Base-by-base conservation (phyloP, 306 rosid genomes). In the Lotus japonicus region DNA sequence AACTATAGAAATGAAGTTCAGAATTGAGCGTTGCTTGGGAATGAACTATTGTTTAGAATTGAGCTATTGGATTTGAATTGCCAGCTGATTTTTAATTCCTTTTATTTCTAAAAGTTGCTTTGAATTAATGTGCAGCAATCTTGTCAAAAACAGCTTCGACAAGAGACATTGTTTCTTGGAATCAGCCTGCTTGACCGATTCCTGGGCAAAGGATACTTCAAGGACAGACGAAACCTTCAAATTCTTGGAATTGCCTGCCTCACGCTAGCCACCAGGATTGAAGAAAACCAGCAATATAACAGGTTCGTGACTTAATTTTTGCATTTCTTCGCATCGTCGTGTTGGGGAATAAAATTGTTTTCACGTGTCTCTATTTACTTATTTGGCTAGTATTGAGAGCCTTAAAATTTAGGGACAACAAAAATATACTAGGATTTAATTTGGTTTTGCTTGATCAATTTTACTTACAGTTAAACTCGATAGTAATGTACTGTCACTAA, bases 101-200 rank as follows among this genome's bases (percentile, higher is more conserved):
- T 21, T 31, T 0, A 52, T 16, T 56, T 54, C 50, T 77, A 23
- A 48, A 69, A 66, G 66, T 70, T 61, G 69, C 67, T 73, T 65
- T 33, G 41, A 67, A 31, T 31, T 31, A 31, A 71, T 55, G 26
- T 51, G 78, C 86, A 94, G 98, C 84, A 76, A 58, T 75, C 83
- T 66, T 68, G 65, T 55, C 77, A 78, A 41, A 75, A 16, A 23
- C 72, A 84, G 64, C 95, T 90, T 71, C 95, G 83, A 44, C 92
- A 69, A 79, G 98, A 90, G 89, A 94, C 98, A 2, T 63, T 80
- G 81, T 94, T 90, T 81, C 83, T 94, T 41, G 96, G 90, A 77
- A 91, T 86, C 55, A 51, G 81, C 79, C 92, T 94, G 23, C 80
- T 94, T 21, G 97, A 94, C 73, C 87, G 90, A 73, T 85, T 94